Percentiles rank a stretch among this genome's conserved stretches.
Evolutionary conservation across 768 basidiomycete genomes (phyloP).

Genomic region (Phanerochaete carnosa): DNA sequence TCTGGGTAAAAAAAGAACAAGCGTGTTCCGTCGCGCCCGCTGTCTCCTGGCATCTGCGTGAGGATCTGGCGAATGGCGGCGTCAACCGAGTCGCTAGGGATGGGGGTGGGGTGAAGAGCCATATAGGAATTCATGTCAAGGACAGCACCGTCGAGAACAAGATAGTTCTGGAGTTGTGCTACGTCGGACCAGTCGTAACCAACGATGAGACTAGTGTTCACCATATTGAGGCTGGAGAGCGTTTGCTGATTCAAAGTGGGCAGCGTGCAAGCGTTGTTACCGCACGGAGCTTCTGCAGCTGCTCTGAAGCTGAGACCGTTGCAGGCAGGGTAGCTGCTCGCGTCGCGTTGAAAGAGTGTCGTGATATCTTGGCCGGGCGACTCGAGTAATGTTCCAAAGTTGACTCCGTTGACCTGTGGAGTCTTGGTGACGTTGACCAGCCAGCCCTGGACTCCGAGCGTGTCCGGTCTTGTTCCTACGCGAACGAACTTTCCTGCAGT

Average conservation of each 20-base stretch:
- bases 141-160: slow-evolving; percentile 92
- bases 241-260: slow-evolving; percentile 56
- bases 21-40: slow-evolving; percentile 88
- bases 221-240: slow-evolving; percentile 56
- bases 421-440: slow-evolving; percentile 71
- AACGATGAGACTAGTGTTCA: slow-evolving; percentile 62
- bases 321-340: slow-evolving; percentile 66
- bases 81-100: slow-evolving; percentile 79
- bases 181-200: slow-evolving; percentile 95
- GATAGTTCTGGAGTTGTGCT: slow-evolving; percentile 60
- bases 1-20: slow-evolving; percentile 73
- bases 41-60: slow-evolving; percentile 37
- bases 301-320: slow-evolving; percentile 55
- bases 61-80: slow-evolving; percentile 76
- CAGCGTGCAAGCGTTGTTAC: slow-evolving; percentile 61
- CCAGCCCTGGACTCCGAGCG: slow-evolving; percentile 73
- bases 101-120: slow-evolving; percentile 58
- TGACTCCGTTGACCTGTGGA: slow-evolving; percentile 41
- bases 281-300: slow-evolving; percentile 76
- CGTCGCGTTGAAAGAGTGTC: slow-evolving; percentile 71
- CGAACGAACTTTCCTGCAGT: slow-evolving; percentile 39
- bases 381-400: slow-evolving; percentile 55
- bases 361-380: slow-evolving; percentile 87
- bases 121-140: slow-evolving; percentile 92
- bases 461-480: slow-evolving; percentile 55